Conservation (phyloP, 306 rosid genomes). For the Morella rubra region DNA sequence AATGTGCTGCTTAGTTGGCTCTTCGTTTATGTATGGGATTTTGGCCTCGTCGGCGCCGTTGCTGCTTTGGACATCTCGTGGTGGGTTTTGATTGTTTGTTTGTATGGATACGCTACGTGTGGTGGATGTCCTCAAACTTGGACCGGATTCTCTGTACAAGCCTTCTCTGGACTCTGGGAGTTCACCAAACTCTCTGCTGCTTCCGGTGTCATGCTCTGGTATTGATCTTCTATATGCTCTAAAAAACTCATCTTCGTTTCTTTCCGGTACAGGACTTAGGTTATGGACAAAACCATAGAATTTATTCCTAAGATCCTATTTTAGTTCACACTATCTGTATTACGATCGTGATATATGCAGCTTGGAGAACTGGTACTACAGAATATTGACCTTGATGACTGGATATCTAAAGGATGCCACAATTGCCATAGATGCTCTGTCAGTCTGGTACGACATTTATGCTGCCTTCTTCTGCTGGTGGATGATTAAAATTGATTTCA, state of each 20-base stretch:
- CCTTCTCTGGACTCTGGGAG: constrained; percentile 71
- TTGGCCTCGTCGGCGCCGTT: constrained; percentile 64
- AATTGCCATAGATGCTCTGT: constrained; percentile 67
- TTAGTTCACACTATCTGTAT: not conserved
- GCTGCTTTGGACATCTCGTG: constrained; percentile 63
- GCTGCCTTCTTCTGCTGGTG: not conserved
- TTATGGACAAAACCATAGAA: no score
- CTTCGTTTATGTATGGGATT: constrained; percentile 45
- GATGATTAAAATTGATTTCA: no score
- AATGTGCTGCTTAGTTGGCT: constrained; percentile 48
- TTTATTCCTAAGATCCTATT: no score
- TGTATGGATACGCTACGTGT: constrained; percentile 35
- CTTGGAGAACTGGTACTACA: constrained; percentile 76
- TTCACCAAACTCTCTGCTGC: constrained; percentile 63
- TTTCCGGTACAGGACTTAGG: no score
- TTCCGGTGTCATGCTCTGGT: constrained; percentile 77
- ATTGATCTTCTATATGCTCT: no score
- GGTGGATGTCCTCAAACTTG: constrained; percentile 81
- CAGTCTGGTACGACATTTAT: constrained; percentile 48
- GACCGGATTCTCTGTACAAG: constrained; percentile 60
- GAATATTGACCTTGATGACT: constrained; percentile 64
- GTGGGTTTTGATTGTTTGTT: constrained; percentile 67
- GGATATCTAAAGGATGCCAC: constrained; percentile 65
- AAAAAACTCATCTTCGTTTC: no score
- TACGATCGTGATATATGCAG: constrained; percentile 27